phyloP scores from a whole-genome alignment of 2,329 filamentous ascomycete genomes.

The Gremmenia infestans region DNA sequence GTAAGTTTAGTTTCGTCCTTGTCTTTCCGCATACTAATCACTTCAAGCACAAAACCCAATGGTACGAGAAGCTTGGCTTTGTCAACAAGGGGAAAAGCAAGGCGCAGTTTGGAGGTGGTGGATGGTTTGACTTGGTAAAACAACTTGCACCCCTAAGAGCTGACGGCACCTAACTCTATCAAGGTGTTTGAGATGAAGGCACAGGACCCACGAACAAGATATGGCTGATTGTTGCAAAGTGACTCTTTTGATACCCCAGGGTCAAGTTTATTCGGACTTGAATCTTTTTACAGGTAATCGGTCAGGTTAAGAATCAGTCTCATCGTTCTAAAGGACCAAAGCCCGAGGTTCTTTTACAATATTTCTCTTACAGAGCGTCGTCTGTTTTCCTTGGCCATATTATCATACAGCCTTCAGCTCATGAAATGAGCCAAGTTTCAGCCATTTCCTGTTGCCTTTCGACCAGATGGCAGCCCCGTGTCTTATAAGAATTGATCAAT shows the following conservation, averaged over 20 bases:
- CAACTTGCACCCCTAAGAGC: not conserved
- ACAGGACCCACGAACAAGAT: slow-evolving; percentile 25
- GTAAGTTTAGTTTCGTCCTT: slow-evolving; percentile 35
- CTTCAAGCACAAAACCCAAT: slow-evolving; percentile 59
- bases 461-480: too few species aligned
- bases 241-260: slow-evolving; percentile 19
- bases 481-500: too few species aligned
- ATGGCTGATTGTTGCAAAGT: slow-evolving; percentile 19
- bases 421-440: too few species aligned
- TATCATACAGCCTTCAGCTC: too few species aligned
- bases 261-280: slow-evolving; percentile 1
- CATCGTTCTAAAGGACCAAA: not conserved
- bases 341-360: too few species aligned
- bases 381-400: too few species aligned
- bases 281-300: not conserved
- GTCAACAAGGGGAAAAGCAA: slow-evolving; percentile 61
- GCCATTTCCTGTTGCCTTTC: too few species aligned
- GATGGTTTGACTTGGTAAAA: slow-evolving; percentile 77
- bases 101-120: slow-evolving; percentile 69
- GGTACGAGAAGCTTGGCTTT: slow-evolving; percentile 76
- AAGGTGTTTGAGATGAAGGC: slow-evolving; percentile 28
- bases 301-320: not conserved
- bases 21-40: not conserved
- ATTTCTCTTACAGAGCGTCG: too few species aligned
- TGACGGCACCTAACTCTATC: not conserved